Base-by-base conservation (phyloP, 805 yeast species). In the Metschnikowia vanudenii region DNA sequence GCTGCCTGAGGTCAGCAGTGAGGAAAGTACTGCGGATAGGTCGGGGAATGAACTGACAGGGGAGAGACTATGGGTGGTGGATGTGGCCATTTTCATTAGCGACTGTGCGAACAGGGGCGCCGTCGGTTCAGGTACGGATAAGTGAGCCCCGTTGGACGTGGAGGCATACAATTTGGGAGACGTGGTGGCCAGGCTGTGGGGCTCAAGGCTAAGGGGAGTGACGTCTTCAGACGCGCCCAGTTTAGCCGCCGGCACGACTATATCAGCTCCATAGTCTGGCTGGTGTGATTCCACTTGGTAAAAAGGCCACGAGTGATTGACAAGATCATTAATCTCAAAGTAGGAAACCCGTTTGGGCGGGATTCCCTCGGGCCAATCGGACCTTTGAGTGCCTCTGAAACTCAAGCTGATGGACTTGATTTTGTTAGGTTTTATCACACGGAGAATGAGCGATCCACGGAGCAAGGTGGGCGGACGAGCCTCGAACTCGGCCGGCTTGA, bases 301-400 rank as follows among this genome's bases (percentile, higher is more conserved):
- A 61, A 94, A 89, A 0, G 96, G 94, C 99, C 99, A 94, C 5
- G 86, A 81, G 62, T 92, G 97, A 41, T 80, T 76, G 24, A 88
- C 76, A 19, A 91, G 61, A 43, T 79, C 85, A 51, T 78, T 79
- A 18, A 76, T 63, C 55, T 94, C 99, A 29, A 65, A 63, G 50
- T 79, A 82, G 12, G 82, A 85, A 14, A 73, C 71, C 54, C 82
- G 82, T 61, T 85, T 88, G 0, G 97, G 97, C 0, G 98, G 98
- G 16, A 92, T 91, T 2, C 99, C 99, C 60, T 94, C 97, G 2
- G 97, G 97, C 97, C 97, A 91, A 50, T 91, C 96, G 0, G 97
- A 91, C 53, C 86, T 75, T 31, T 86, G 78, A 1, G 64, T 60
- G 1, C 97, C 97, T 43, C 75, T 74, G 55, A 91, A 81, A 1